Evolutionary conservation across 2,329 filamentous ascomycete species (phyloP), one percentile per base, ranked within the genome.

Genomic region (Arthrobotrys iridis): DNA sequence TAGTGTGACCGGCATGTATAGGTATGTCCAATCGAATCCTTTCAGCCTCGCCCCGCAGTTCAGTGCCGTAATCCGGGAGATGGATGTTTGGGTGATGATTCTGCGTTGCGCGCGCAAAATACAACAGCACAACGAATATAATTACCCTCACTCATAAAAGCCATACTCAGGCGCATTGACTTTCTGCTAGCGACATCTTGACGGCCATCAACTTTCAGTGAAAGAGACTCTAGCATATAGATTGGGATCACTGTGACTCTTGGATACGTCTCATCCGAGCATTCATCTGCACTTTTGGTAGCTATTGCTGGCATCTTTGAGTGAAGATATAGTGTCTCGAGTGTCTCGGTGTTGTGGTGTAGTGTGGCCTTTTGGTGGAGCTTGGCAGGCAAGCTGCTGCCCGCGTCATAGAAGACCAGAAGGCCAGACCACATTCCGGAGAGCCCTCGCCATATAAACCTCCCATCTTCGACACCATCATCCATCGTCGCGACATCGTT

Each of bases 341-440:
- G 20, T 2, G 18, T 50, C 20, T 18, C 52, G 30, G 33, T 45
- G 43, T 62, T 62, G 60, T 66, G 63, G 46, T 63, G 52, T 59
- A 67, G 70, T 74, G 62, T 74, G 70, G 70, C 70, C 70, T 74
- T 74, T 57, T 52, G 30, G 43, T 52, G 60, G 28, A 50, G 52
- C 68, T 73, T 73, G 68, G 68, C 68, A 59, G 30, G 43, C 45
- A 63, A 50, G n/a, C n/a, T n/a, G 52, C 43, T 67, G 55, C 70
- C 70, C 60, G 70, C 70, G 70, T 74, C 70, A 74, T 74, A 58
- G 55, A 66, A 60, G 55, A n/a, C n/a, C 60, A 73, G 60, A 73
- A 66, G 52, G 52, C 68, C 60, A 59, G 46, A 68, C 52, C 28
- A 63, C 28, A 35, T 37, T n/a, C 55, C 43, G 35, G 55, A 59